phyloP scores from a whole-genome alignment of 2,329 filamentous ascomycete species.

The Cordyceps cicadae region DNA sequence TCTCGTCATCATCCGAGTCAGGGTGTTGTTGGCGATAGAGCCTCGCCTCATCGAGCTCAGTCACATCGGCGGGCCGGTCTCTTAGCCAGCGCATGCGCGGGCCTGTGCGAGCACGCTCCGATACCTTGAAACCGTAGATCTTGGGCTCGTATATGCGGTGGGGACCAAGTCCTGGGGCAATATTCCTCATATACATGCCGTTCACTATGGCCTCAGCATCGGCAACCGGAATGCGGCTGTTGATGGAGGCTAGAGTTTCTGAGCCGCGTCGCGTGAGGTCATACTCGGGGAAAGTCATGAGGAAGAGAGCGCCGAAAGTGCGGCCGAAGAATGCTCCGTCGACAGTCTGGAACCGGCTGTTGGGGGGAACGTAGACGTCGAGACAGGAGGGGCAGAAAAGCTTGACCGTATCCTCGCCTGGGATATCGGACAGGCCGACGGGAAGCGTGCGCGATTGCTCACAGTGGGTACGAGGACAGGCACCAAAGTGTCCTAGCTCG shows the following conservation, averaged over 20 bases:
- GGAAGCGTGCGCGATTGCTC: conserved; percentile 83
- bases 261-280: conserved; percentile 69
- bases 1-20: conserved; percentile 52
- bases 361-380: conserved; percentile 94
- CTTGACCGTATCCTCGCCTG: conserved; percentile 95
- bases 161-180: conserved; percentile 75
- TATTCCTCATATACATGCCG: conserved; percentile 77
- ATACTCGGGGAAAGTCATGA: conserved; percentile 96
- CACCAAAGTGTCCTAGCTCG: conserved; percentile 90
- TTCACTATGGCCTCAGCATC: conserved; percentile 57
- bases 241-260: conserved; percentile 41
- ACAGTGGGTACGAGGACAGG: conserved; percentile 91
- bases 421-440: conserved; percentile 88
- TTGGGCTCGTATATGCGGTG: conserved; percentile 86
- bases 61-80: conserved; percentile 70
- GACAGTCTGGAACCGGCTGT: conserved; percentile 93
- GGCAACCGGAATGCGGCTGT: conserved; percentile 25
- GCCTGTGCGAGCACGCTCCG: conserved; percentile 78
- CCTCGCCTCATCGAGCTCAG: conserved; percentile 73
- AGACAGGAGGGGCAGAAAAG: conserved; percentile 95
- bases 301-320: conserved; percentile 93
- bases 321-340: conserved; percentile 98
- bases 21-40: conserved; percentile 44
- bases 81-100: conserved; percentile 97
- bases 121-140: conserved; percentile 95